Percentiles rank a stretch among this genome's conserved stretches.
These are phyloP conservation scores for Adansonia grandidieri DNA, from an alignment of 441 rosid genomes.

Conservation along the genomic window DNA sequence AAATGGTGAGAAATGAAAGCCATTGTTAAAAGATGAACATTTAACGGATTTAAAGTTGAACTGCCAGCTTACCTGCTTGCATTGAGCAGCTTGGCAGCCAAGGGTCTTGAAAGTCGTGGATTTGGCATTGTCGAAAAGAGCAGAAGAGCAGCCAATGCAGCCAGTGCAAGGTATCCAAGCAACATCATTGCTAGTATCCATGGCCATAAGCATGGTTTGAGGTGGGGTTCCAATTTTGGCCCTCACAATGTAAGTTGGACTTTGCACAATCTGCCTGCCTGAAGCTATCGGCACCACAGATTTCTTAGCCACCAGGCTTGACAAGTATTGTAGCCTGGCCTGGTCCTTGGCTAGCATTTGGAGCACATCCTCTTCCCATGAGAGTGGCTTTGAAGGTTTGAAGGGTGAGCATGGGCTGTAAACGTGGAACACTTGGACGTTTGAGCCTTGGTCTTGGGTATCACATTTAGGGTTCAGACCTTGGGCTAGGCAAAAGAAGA, in stretches of 20 bases:
- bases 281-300: conserved; percentile 87
- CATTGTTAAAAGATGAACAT: too few species aligned
- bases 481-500: conserved; percentile 40
- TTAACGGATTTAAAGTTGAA: too few species aligned
- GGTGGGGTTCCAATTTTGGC: conserved; percentile 80
- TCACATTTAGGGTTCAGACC: conserved; percentile 50
- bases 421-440: conserved; percentile 74
- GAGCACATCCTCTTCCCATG: conserved; percentile 78
- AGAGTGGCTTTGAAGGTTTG: conserved; percentile 52
- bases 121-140: conserved; percentile 49
- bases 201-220: conserved; percentile 77
- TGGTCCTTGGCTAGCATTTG: conserved; percentile 68
- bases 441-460: conserved; percentile 53
- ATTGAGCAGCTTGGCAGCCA: conserved; percentile 66
- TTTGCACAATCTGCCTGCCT: conserved; percentile 70
- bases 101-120: conserved; percentile 65
- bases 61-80: conserved; percentile 55
- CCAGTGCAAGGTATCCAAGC: conserved; percentile 88
- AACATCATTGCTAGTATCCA: conserved; percentile 86
- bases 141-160: conserved; percentile 77
- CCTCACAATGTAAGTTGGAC: conserved; percentile 77
- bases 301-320: conserved; percentile 66
- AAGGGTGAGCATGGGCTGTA: conserved; percentile 83
- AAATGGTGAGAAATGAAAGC: neutral
- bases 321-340: conserved; percentile 67